Conservation (phyloP, 2,329 filamentous ascomycete species). For the Huntiella savannae region DNA sequence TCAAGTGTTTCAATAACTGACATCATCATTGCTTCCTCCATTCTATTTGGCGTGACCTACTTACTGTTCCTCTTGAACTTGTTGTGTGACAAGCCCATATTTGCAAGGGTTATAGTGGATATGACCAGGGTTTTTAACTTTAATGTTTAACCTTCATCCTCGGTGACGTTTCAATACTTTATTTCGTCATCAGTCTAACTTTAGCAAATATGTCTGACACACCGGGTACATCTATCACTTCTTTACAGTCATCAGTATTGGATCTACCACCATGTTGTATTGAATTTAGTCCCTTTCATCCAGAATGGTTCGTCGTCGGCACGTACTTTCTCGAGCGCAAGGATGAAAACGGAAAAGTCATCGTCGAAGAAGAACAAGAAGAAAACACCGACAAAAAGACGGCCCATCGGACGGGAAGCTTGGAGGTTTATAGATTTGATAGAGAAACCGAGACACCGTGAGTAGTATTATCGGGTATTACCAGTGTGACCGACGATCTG, state of each 20-base stretch:
- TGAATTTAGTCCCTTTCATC: constrained; percentile 47
- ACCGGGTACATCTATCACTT: constrained; percentile 16
- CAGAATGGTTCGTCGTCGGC: constrained; percentile 55
- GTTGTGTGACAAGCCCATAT: no score
- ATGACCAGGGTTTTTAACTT: no score
- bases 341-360: constrained; percentile 10
- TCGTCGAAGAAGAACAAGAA: constrained; percentile 12
- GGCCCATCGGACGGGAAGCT: constrained; percentile 52
- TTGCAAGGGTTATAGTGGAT: no score
- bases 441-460: constrained; percentile 4
- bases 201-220: not conserved
- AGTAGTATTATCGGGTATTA: not conserved
- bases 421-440: constrained; percentile 34
- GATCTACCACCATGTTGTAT: constrained; percentile 59
- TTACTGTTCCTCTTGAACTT: no score
- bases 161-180: no score
- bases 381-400: constrained; percentile 18
- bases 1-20: no score
- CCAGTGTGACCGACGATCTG: not conserved
- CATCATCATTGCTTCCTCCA: no score
- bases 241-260: constrained; percentile 31
- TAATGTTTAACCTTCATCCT: no score
- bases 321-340: constrained; percentile 59
- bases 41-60: no score
- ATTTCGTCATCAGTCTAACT: no score